Percentiles rank a stretch among this genome's conserved stretches.
These are phyloP conservation scores for Eutrema heterophyllum DNA, from an alignment of 345 rosid species.

Conservation along the genomic window DNA sequence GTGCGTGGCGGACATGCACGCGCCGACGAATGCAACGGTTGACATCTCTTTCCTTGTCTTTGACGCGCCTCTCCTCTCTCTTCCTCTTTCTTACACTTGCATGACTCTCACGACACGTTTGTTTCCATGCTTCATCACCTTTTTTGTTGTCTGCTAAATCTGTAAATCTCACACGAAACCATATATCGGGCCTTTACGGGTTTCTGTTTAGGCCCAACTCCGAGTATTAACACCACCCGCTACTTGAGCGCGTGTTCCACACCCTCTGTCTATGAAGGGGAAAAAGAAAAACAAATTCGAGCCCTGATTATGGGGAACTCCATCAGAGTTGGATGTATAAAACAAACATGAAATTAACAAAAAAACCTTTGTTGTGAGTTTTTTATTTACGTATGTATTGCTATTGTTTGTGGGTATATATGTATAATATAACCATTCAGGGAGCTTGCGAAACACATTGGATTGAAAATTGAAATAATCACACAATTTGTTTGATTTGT, in stretches of 20 bases:
- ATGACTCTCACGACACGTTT: conserved; percentile 24
- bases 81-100: conserved; percentile 18
- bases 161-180: not conserved
- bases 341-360: not conserved
- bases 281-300: not conserved
- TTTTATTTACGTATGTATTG: not conserved
- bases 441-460: not conserved
- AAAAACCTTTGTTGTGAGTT: not conserved
- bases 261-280: not conserved
- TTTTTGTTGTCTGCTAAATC: not conserved
- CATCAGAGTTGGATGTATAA: not conserved
- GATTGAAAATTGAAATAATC: not conserved
- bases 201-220: not conserved
- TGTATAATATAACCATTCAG: not conserved
- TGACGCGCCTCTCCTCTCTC: not conserved
- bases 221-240: not conserved
- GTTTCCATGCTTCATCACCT: conserved; percentile 11
- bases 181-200: not conserved
- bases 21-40: conserved; percentile 1
- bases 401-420: not conserved
- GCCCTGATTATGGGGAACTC: not conserved
- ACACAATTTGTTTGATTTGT: conserved; percentile 12
- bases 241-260: not conserved
- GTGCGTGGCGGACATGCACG: conserved; percentile 36
- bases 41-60: conserved; percentile 23